These are phyloP conservation scores for Colletotrichum sp. DNA, from an alignment of 2,329 filamentous ascomycete genomes.

Conservation along the genomic window DNA sequence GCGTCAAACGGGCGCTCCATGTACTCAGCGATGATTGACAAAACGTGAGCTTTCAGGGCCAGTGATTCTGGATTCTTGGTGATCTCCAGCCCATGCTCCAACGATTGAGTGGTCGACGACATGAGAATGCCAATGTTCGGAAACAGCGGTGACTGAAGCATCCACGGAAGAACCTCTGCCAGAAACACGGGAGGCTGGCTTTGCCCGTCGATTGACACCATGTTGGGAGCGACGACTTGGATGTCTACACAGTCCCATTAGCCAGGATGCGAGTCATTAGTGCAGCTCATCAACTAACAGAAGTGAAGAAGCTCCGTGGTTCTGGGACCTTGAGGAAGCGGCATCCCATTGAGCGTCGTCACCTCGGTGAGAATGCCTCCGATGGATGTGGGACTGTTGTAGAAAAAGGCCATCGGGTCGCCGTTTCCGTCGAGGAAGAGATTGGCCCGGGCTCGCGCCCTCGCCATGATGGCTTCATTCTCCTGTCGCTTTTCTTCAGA, in stretches of 20 bases:
- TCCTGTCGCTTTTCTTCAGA: neutral
- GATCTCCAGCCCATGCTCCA: slow-evolving; percentile 22
- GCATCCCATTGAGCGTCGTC: slow-evolving; percentile 43
- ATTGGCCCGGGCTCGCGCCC: neutral
- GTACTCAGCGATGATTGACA: slow-evolving; percentile 31
- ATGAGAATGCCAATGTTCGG: slow-evolving; percentile 33
- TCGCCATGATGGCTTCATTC: neutral
- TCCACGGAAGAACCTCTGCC: slow-evolving; percentile 30
- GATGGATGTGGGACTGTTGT: slow-evolving; percentile 20
- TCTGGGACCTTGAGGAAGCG: slow-evolving; percentile 25
- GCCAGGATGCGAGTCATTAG: neutral
- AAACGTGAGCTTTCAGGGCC: slow-evolving; percentile 27
- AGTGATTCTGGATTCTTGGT: slow-evolving; percentile 29
- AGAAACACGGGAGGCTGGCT: slow-evolving; percentile 28
- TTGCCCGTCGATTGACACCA: slow-evolving; percentile 34
- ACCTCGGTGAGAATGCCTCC: slow-evolving; percentile 26
- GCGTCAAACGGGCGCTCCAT: slow-evolving; percentile 22
- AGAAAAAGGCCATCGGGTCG: slow-evolving; percentile 24
- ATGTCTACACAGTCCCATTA: slow-evolving; percentile 21
- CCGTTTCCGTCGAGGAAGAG: slow-evolving; percentile 24
- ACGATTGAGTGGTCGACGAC: slow-evolving; percentile 31
- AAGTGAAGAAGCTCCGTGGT: slow-evolving; percentile 31
- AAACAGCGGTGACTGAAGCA: slow-evolving; percentile 35
- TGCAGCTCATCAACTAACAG: slow-evolving; percentile 24
- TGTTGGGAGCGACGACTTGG: slow-evolving; percentile 31